Conservation (phyloP, 2,329 filamentous ascomycete species). For the Paecilomyces dactylethromorphus region DNA sequence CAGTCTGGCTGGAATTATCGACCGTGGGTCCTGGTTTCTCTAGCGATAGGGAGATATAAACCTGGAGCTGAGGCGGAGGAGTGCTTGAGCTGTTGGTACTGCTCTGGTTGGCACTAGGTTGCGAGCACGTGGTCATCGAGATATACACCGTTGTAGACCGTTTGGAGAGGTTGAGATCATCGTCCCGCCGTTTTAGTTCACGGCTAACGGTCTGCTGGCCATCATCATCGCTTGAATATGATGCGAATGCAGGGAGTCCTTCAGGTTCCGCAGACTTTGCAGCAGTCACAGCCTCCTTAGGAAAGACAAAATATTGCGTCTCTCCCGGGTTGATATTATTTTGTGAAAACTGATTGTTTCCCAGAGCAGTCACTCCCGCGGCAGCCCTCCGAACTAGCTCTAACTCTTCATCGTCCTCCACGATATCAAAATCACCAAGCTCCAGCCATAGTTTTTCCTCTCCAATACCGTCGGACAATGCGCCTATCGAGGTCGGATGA, state of each 20-base stretch:
- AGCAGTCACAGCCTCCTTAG: conserved; percentile 48
- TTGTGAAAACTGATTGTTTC: conserved; percentile 59
- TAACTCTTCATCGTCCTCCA: conserved; percentile 23
- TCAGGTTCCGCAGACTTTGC: conserved; percentile 28
- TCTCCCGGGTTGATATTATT: conserved; percentile 58
- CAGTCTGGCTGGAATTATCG: conserved; percentile 34
- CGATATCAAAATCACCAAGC: conserved; percentile 20
- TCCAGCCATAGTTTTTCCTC: conserved; percentile 19
- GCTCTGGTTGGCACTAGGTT: conserved; percentile 55
- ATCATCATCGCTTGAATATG: conserved; percentile 10
- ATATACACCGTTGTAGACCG: conserved; percentile 60
- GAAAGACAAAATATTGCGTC: conserved; percentile 59
- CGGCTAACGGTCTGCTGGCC: conserved; percentile 6
- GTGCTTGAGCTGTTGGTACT: conserved; percentile 34
- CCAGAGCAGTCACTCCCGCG: conserved; percentile 43
- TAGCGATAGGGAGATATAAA: conserved; percentile 72
- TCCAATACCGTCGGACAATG: conserved; percentile 17
- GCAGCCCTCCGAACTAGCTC: conserved; percentile 49
- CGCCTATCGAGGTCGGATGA: conserved; percentile 38
- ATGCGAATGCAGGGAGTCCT: conserved; percentile 22
- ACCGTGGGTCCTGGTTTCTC: conserved; percentile 59
- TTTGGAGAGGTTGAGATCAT: conserved; percentile 11
- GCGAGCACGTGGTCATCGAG: conserved; percentile 77
- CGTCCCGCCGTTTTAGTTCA: conserved; percentile 11
- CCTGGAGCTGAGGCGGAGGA: conserved; percentile 66